Percentiles rank a stretch among this genome's conserved stretches.
Evolutionary conservation across 495 filamentous ascomycete genomes (phyloP).

Genomic region (Xylaria intraflava): DNA sequence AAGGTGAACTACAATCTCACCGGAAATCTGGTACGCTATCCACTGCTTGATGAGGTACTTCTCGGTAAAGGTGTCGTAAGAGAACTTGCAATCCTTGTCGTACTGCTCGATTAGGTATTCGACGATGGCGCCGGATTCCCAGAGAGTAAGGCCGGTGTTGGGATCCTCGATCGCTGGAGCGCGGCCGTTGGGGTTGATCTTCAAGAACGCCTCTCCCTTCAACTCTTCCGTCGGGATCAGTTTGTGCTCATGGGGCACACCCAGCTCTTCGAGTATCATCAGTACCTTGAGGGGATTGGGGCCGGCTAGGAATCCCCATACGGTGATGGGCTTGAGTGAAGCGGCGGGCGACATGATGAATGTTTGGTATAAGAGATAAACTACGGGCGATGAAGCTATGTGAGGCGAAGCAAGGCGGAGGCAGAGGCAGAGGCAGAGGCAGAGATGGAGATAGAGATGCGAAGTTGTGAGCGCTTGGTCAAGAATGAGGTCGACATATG

Average conservation of each 20-base stretch:
- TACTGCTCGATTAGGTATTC: constrained; percentile 61
- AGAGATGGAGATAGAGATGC: not conserved
- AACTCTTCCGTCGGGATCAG: constrained; percentile 15
- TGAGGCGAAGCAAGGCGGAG: too few relatives aligned
- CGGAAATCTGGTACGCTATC: constrained; percentile 40
- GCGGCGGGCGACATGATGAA: constrained; percentile 4
- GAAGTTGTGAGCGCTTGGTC: too few relatives aligned
- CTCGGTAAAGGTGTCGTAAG: constrained; percentile 31
- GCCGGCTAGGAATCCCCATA: constrained; percentile 31
- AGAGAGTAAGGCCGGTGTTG: constrained; percentile 56
- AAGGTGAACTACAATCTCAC: constrained; percentile 6
- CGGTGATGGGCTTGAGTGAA: constrained; percentile 15
- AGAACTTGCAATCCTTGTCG: constrained; percentile 52
- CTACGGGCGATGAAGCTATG: not conserved
- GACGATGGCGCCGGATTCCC: constrained; percentile 64
- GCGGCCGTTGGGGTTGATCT: constrained; percentile 64
- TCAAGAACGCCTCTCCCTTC: constrained; percentile 48
- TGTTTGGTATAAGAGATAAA: too few relatives aligned
- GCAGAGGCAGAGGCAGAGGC: too few relatives aligned
- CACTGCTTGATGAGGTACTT: constrained; percentile 28
- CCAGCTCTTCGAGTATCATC: constrained; percentile 55
- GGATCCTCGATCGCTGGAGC: constrained; percentile 43
- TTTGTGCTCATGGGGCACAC: constrained; percentile 41
- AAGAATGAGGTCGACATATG: not conserved
- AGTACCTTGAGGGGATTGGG: constrained; percentile 64